These are phyloP conservation scores for Umbelopsis sp. DNA, from an alignment of 192 early-diverging fungal genomes.

Conservation along the genomic window DNA sequence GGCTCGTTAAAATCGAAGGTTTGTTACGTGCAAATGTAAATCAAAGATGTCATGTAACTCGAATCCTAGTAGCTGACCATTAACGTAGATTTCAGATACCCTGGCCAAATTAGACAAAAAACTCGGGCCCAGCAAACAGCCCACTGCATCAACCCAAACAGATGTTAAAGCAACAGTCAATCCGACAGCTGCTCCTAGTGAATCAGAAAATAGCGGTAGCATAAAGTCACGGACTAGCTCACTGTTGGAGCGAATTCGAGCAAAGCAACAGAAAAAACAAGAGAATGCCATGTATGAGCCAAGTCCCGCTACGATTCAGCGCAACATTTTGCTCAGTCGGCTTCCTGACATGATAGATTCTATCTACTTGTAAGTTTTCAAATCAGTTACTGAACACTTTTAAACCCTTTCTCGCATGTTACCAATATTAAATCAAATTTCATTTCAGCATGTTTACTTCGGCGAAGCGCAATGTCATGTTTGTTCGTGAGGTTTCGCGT, in stretches of 20 bases:
- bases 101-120: slow-evolving; percentile 17
- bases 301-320: slow-evolving; percentile 2
- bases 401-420: neutral
- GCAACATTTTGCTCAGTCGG: slow-evolving; percentile 16
- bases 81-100: slow-evolving; percentile 9
- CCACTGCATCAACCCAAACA: neutral
- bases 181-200: neutral
- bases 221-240: slow-evolving; percentile 14
- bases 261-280: slow-evolving; percentile 23
- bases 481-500: slow-evolving; percentile 9
- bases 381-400: neutral
- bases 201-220: slow-evolving; percentile 1
- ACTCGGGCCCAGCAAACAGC: neutral
- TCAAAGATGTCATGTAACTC: neutral
- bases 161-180: neutral
- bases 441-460: slow-evolving; percentile 18
- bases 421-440: neutral
- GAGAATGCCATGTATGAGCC: slow-evolving; percentile 21
- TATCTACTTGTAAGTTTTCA: slow-evolving; percentile 20
- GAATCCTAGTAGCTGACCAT: neutral
- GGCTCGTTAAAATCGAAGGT: slow-evolving; percentile 9
- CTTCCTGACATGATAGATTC: slow-evolving; percentile 26
- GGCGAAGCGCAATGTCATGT: slow-evolving; percentile 24
- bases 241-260: slow-evolving; percentile 16
- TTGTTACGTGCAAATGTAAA: neutral